Percentiles rank a stretch among this genome's conserved stretches.
These are phyloP conservation scores for Schizophyllum commune DNA, from an alignment of 1,284 basidiomycete genomes.

Conservation along the genomic window DNA sequence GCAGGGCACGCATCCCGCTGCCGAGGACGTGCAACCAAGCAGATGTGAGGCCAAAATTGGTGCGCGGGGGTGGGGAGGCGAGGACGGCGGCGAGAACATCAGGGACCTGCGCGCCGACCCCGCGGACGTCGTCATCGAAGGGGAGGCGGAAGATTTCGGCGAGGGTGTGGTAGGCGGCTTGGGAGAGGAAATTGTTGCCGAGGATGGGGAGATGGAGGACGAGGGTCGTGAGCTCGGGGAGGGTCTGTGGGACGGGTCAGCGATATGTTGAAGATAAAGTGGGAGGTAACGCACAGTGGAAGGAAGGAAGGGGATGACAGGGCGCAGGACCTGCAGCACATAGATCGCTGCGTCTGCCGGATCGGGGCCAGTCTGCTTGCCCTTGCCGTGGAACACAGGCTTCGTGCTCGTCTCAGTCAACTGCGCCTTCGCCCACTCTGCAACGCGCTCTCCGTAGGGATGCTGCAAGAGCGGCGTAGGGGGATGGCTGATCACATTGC, in stretches of 20 bases:
- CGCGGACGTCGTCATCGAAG: slow-evolving; percentile 36
- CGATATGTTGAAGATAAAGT: slow-evolving; percentile 12
- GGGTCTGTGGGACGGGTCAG: slow-evolving; percentile 38
- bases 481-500: slow-evolving; percentile 67
- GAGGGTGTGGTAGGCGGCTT: slow-evolving; percentile 75
- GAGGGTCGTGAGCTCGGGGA: slow-evolving; percentile 59
- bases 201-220: slow-evolving; percentile 76
- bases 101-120: slow-evolving; percentile 50
- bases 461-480: slow-evolving; percentile 72
- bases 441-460: slow-evolving; percentile 77
- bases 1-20: slow-evolving; percentile 58
- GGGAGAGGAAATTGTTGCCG: slow-evolving; percentile 80
- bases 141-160: slow-evolving; percentile 63
- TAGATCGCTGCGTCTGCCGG: slow-evolving; percentile 75
- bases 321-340: slow-evolving; percentile 69
- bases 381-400: slow-evolving; percentile 50
- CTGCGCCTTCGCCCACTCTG: slow-evolving; percentile 70
- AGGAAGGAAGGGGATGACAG: slow-evolving; percentile 56
- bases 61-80: slow-evolving; percentile 63
- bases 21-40: slow-evolving; percentile 74
- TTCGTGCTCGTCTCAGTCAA: slow-evolving; percentile 63
- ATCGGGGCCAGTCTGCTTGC: slow-evolving; percentile 47
- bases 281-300: slow-evolving; percentile 43
- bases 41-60: slow-evolving; percentile 51
- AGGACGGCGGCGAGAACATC: slow-evolving; percentile 70